Base-by-base conservation (phyloP, 306 rosid species). In the Mimosa pudica region DNA sequence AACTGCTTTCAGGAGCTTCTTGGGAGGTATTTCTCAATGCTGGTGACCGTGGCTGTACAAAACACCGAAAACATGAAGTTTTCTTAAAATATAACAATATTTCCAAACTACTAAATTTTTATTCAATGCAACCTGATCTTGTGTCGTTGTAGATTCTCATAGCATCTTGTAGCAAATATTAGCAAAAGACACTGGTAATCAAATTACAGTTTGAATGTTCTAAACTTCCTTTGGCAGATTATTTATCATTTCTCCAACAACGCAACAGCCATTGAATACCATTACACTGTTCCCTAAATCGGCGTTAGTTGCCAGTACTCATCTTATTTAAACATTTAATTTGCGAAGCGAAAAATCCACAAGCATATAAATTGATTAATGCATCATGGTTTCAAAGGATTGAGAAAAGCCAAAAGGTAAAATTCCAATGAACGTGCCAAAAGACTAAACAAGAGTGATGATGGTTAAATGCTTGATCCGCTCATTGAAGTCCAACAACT, bases 1-100 rank as follows among this genome's bases (percentile, higher is more conserved):
- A 14, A 61, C 7, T 24, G 9, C 48, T 36, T 8, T 4, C 10
- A 30, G 68, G 33, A 62, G 68, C 68, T 30, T 5, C 44, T 30
- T 62, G 68, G 8, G 68, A 62, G 68, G 33, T 24, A 12, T 62
- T 62, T 33, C 42, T 62, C 68, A 63, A 63, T 32, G 45, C 69
- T 5, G 69, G 38, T 63, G n/a, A 4, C 7, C 6, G 45, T 32
- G 35, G 18, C 69, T 63, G 69, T 63, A 63, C 8, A 62, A 62
- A 32, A 12, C 33, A 11, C 68, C 32, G 6, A 62, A 24, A 32
- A 62, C 10, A 2, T 9, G 35, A n/a, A 11, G 6, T 12, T 10
- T 12, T 20, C 4, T 63, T 12, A 0, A 63, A 63, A 13, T 12
- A 3, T 33, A 3, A 30, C 42, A 62, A 30, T 30, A 36, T 24